These are phyloP conservation scores for Boletus huronensis DNA, from an alignment of 768 basidiomycete species.

Conservation along the genomic window DNA sequence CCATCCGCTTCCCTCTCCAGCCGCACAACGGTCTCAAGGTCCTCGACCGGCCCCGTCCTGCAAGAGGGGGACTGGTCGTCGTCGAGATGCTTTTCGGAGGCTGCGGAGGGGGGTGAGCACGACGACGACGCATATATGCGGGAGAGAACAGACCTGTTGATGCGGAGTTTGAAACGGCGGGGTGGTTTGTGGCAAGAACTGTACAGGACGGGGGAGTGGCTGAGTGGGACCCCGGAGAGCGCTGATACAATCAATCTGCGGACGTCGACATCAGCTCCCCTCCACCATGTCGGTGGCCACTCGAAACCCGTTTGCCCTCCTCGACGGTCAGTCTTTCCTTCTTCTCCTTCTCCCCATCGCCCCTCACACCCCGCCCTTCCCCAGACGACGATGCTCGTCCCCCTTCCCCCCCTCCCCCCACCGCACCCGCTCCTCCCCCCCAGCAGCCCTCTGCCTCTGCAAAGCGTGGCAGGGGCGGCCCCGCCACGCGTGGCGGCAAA, in stretches of 20 bases:
- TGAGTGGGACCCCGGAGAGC: slow-evolving; percentile 42
- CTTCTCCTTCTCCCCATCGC: background rate
- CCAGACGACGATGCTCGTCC: slow-evolving; percentile 47
- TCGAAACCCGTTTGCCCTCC: slow-evolving; percentile 80
- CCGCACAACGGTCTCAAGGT: slow-evolving; percentile 84
- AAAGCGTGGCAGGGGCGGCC: slow-evolving; percentile 50
- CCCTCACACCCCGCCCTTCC: background rate
- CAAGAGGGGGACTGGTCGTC: slow-evolving; percentile 67
- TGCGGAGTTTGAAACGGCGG: background rate
- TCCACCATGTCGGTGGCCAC: slow-evolving; percentile 82
- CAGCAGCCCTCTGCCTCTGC: slow-evolving; percentile 37
- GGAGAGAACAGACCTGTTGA: slow-evolving; percentile 45
- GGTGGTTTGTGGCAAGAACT: slow-evolving; percentile 32
- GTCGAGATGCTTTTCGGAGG: slow-evolving; percentile 85
- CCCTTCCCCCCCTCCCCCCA: slow-evolving; percentile 36
- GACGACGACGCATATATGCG: background rate
- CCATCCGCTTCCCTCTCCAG: slow-evolving; percentile 73
- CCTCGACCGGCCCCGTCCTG: slow-evolving; percentile 75
- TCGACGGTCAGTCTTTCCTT: slow-evolving; percentile 57
- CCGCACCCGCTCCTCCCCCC: slow-evolving; percentile 24
- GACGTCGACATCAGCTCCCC: background rate
- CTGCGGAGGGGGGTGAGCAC: slow-evolving; percentile 33
- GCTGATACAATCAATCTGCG: background rate
- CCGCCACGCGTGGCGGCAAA: slow-evolving; percentile 61
- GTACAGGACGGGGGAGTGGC: slow-evolving; percentile 38